Percentiles rank a stretch among this genome's conserved stretches.
Conservation (phyloP, 2,329 filamentous ascomycete genomes). For the Pestalotiopsis sp. region DNA sequence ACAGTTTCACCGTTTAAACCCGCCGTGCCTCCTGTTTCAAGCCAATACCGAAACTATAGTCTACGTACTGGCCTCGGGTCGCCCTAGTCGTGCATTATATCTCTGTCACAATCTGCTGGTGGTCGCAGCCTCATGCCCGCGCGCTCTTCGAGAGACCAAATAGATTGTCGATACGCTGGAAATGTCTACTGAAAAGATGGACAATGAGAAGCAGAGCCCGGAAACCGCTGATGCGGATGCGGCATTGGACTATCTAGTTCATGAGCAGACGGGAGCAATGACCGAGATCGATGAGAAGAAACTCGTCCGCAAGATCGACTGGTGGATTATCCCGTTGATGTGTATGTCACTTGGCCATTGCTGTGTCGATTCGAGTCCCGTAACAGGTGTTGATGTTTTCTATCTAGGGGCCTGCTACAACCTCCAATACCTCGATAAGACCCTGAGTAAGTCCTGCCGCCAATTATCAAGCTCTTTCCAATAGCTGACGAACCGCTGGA, state of each 20-base stretch:
- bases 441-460: conserved; percentile 20
- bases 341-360: conserved; percentile 17
- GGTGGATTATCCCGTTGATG: conserved; percentile 30
- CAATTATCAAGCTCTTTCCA: not conserved
- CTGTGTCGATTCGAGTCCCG: not conserved
- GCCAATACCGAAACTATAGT: no score
- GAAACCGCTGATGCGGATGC: conserved; percentile 21
- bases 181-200: conserved; percentile 15
- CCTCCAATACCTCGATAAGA: conserved; percentile 32
- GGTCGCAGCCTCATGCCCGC: not conserved
- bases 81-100: not conserved
- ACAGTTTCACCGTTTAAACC: not conserved
- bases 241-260: conserved; percentile 23
- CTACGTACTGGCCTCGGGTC: not conserved
- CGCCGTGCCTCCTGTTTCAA: not conserved
- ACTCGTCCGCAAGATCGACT: conserved; percentile 31
- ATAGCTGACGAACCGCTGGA: not conserved
- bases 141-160: not conserved
- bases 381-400: not conserved
- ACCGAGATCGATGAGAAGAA: conserved; percentile 25
- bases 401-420: conserved; percentile 30
- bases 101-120: not conserved
- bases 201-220: conserved; percentile 15
- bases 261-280: conserved; percentile 18
- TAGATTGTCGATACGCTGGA: not conserved